A percentile compares a stretch with the other conserved stretches of the same genome.
Evolutionary conservation across 164 flowering plant species (phyloP).

Genomic region (Cinnamomum micranthum): DNA sequence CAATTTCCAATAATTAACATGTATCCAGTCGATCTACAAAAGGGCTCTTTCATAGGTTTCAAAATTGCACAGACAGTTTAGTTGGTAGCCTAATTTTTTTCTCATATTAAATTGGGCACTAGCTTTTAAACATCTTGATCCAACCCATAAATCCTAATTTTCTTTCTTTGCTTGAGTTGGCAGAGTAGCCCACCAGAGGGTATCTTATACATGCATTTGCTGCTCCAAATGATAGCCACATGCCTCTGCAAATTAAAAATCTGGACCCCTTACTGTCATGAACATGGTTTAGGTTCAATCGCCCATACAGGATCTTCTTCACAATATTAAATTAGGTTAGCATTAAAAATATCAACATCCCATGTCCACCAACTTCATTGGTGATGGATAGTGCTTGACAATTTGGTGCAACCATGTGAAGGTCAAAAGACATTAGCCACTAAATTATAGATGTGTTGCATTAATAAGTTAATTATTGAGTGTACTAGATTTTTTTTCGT

Average conservation of each 20-base stretch:
- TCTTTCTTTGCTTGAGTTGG: too few relatives aligned
- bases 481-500: too few relatives aligned
- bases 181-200: not conserved
- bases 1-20: too few relatives aligned
- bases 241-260: not conserved
- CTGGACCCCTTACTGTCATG: constrained; percentile 3
- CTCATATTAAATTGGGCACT: too few relatives aligned
- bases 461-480: too few relatives aligned
- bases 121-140: too few relatives aligned
- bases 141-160: too few relatives aligned
- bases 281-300: constrained; percentile 8
- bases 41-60: too few relatives aligned
- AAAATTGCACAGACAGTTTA: too few relatives aligned
- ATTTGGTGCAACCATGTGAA: not conserved
- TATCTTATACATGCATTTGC: not conserved
- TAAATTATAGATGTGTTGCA: not conserved
- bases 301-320: not conserved
- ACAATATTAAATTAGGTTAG: not conserved
- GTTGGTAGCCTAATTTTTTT: too few relatives aligned
- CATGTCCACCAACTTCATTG: not conserved
- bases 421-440: not conserved
- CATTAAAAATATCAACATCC: not conserved
- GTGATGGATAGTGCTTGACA: not conserved
- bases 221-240: constrained; percentile 6
- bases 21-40: too few relatives aligned